Base-by-base conservation (phyloP, 768 basidiomycete species). In the Calvatia gigantea region DNA sequence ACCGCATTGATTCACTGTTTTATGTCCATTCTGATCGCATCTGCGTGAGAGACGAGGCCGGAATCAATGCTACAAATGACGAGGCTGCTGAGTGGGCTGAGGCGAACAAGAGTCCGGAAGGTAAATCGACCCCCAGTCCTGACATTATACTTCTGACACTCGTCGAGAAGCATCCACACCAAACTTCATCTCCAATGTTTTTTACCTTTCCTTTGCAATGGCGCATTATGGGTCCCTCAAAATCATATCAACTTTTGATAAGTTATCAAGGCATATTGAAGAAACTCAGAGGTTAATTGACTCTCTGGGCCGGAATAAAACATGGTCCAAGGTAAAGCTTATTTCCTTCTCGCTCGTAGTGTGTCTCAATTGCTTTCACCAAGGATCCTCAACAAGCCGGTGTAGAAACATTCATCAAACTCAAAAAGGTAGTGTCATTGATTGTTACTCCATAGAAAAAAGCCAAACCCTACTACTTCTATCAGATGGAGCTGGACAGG, bases 141-240 rank as follows among this genome's bases (percentile, higher is more conserved):
- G 25, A 27, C 21, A n/a, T n/a, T n/a, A n/a, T n/a, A n/a, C 5
- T 49, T 33, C n/a, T 47, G 6, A 46, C 35, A 39, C 25, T 27
- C 41, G 27, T 14, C 31, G 42, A 43, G 62, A 63, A 84, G 85
- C 79, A n/a, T 66, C 82, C 3, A 66, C 85, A 4, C 85, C 90
- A 2, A 97, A 97, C 67, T 99, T 99, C 70, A 93, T 98, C 60
- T 93, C 96, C 5, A 87, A 98, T 41, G 84, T 97, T 17, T 98
- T 98, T 75, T 98, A 91, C 74, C 78, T 98, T 41, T 79, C 87
- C 6, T 80, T 91, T 46, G 87, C 93, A 0, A 89, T 88, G 76
- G 87, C 89, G 53, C 96, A 99, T 70, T 87, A 93, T 55, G 96
- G 95, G 2, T 82, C 90, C 58, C 78, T 90, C 61, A 86, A 82